phyloP scores from a whole-genome alignment of 768 basidiomycete species.

The Russula sp. region DNA sequence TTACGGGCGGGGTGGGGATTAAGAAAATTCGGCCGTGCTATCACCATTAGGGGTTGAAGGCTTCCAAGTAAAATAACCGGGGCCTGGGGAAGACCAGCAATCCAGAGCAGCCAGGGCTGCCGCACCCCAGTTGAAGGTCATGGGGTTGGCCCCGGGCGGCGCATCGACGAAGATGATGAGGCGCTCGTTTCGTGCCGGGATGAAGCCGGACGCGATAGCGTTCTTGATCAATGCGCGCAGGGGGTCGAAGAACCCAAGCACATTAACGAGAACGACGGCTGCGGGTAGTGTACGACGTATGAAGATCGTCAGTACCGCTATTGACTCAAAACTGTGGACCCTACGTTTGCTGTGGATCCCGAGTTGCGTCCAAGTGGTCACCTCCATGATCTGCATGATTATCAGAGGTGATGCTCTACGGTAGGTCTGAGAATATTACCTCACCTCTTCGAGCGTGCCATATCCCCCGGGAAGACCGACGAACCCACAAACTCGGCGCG shows the following conservation, averaged over 20 bases:
- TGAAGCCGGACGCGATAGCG: constrained; percentile 68
- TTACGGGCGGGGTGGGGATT: not conserved
- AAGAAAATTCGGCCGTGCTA: not conserved
- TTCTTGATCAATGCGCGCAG: constrained; percentile 68
- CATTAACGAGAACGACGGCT: constrained; percentile 88
- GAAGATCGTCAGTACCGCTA: not conserved
- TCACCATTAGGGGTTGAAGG: not conserved
- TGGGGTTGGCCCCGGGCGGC: constrained; percentile 50
- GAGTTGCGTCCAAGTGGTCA: constrained; percentile 90
- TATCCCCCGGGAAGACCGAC: constrained; percentile 89
- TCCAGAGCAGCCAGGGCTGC: constrained; percentile 62
- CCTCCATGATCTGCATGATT: constrained; percentile 66
- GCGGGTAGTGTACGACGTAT: constrained; percentile 2
- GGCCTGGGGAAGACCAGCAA: constrained; percentile 39
- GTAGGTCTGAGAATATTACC: not conserved
- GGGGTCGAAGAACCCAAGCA: constrained; percentile 76
- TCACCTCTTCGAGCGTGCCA: constrained; percentile 91
- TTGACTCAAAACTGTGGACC: constrained; percentile 25
- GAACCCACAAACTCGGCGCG: constrained; percentile 71
- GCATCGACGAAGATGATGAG: constrained; percentile 76
- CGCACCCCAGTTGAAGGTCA: constrained; percentile 69
- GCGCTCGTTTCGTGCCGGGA: constrained; percentile 50
- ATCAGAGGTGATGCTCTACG: not conserved
- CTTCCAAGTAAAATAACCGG: constrained; percentile 9
- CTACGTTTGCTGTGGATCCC: constrained; percentile 81